Conservation (phyloP, 306 rosid species). For the Acacia crassicarpa region DNA sequence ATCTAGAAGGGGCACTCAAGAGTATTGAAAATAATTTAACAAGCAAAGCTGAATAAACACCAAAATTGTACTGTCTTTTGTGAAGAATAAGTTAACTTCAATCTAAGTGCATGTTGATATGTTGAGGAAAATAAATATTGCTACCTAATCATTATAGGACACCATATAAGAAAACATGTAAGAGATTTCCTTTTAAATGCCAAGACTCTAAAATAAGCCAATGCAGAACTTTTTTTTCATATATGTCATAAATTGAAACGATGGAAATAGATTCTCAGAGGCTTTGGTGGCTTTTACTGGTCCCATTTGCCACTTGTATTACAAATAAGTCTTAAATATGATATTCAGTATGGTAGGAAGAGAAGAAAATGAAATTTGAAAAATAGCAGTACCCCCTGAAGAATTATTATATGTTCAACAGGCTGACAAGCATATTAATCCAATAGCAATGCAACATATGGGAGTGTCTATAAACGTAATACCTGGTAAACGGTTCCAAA, state of each 20-base stretch:
- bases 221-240: not conserved
- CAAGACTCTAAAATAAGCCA: not conserved
- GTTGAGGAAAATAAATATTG: not conserved
- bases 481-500: conserved; percentile 95
- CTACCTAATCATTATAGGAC: not conserved
- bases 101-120: not conserved
- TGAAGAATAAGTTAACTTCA: not conserved
- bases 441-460: conserved; percentile 23
- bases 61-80: not conserved
- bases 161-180: not conserved
- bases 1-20: not conserved
- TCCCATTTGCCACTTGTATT: conserved; percentile 18
- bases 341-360: conserved; percentile 1
- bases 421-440: conserved; percentile 23
- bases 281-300: not conserved
- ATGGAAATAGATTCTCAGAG: not conserved
- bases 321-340: conserved; percentile 1
- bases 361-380: conserved; percentile 3
- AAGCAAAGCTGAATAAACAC: not conserved
- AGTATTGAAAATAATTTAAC: not conserved
- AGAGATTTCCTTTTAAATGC: not conserved
- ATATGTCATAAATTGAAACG: not conserved
- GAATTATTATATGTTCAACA: conserved; percentile 25
- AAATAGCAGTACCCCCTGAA: conserved; percentile 6
- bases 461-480: conserved; percentile 20